Conservation (phyloP, 2,329 filamentous ascomycete genomes). For the Malbranchea cinnamomea region DNA sequence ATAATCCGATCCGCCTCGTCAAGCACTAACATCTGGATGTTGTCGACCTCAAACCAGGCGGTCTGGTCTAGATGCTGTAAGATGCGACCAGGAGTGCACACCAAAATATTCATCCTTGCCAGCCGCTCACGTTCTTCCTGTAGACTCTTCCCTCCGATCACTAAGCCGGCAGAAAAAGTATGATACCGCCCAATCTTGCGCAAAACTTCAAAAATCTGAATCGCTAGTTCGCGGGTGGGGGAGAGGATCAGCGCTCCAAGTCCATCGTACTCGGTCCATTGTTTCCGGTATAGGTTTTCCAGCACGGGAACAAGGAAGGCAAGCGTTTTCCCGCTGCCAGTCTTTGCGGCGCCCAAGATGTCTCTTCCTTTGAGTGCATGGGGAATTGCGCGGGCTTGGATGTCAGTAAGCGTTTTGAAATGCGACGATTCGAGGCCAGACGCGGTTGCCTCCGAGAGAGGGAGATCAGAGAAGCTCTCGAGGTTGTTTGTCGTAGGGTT, state of each 20-base stretch:
- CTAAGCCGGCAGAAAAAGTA: constrained; percentile 75
- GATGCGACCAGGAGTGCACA: constrained; percentile 90
- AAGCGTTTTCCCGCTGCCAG: constrained; percentile 86
- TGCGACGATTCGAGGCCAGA: constrained; percentile 72
- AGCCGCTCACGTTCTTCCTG: constrained; percentile 76
- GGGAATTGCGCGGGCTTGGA: constrained; percentile 80
- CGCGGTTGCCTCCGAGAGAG: constrained; percentile 66
- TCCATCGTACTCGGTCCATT: constrained; percentile 83
- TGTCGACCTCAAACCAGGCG: constrained; percentile 73
- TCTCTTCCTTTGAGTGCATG: constrained; percentile 73
- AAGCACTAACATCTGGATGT: constrained; percentile 80
- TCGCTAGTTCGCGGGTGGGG: constrained; percentile 85
- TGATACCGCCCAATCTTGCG: constrained; percentile 81
- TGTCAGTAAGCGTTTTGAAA: constrained; percentile 79
- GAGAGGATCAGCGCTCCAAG: constrained; percentile 85
- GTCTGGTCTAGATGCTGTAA: constrained; percentile 93
- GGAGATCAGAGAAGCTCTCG: constrained; percentile 67
- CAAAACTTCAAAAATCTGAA: constrained; percentile 92
- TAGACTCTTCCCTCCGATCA: constrained; percentile 86
- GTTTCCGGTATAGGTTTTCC: constrained; percentile 77
- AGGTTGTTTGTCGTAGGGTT: constrained; percentile 36
- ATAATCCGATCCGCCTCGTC: constrained; percentile 95
- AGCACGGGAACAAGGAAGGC: constrained; percentile 85
- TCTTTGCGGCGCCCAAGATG: constrained; percentile 88
- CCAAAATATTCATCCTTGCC: constrained; percentile 87